Evolutionary conservation across 2,329 filamentous ascomycete species (phyloP).

Genomic region (Ascochyta pisi): DNA sequence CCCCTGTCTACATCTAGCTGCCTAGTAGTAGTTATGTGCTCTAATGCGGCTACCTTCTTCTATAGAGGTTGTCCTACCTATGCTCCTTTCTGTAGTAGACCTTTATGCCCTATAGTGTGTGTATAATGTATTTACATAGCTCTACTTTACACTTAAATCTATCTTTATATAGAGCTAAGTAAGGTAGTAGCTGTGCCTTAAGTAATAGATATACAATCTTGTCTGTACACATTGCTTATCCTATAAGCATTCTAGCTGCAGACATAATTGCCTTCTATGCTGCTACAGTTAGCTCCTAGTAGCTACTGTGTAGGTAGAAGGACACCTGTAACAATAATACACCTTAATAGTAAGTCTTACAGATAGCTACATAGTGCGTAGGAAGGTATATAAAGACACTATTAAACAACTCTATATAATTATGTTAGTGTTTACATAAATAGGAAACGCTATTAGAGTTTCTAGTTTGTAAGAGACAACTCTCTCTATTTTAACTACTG

Average conservation of each 20-base stretch:
- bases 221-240: not conserved
- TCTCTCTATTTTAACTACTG: not conserved
- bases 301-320: not conserved
- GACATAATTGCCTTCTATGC: not conserved
- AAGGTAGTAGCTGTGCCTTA: not conserved
- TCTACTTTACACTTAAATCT: conserved; percentile 4
- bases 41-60: not conserved
- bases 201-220: not conserved
- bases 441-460: no score
- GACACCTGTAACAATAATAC: not conserved
- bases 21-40: not conserved
- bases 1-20: not conserved
- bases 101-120: not conserved
- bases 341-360: not conserved
- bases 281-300: not conserved
- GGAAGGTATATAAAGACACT: not conserved
- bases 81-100: not conserved
- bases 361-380: not conserved
- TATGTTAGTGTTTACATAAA: not conserved
- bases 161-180: not conserved
- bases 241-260: not conserved
- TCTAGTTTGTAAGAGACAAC: no score
- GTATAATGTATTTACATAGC: not conserved
- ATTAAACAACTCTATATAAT: not conserved
- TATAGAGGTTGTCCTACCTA: not conserved